Evolutionary conservation across 2,329 filamentous ascomycete species (phyloP).

Genomic region (Fusarium incarnatum): DNA sequence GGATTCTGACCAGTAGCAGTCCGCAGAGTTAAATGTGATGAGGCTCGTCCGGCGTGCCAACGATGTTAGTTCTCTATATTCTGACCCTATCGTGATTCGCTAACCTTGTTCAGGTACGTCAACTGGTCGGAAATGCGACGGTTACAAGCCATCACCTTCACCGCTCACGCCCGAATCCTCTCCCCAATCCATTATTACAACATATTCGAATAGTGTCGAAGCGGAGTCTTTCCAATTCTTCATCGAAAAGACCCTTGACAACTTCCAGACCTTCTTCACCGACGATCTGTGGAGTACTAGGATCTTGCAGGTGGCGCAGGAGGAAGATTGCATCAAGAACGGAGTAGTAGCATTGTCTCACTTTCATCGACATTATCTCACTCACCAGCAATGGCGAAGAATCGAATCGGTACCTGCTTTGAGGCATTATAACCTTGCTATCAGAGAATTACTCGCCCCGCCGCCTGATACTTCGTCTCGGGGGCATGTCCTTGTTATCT

Average conservation of each 20-base stretch:
- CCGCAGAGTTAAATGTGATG: slow-evolving; percentile 30
- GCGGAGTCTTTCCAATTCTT: slow-evolving; percentile 28
- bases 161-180: background rate
- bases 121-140: slow-evolving; percentile 28
- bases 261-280: slow-evolving; percentile 29
- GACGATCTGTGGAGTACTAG: slow-evolving; percentile 24
- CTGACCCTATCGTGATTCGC: background rate
- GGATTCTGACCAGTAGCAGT: background rate
- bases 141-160: background rate
- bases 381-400: background rate
- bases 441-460: background rate
- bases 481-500: slow-evolving; percentile 11
- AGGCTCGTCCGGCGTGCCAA: slow-evolving; percentile 9
- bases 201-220: background rate
- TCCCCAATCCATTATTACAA: background rate
- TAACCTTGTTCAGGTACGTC: slow-evolving; percentile 5
- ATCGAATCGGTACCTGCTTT: slow-evolving; percentile 4
- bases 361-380: slow-evolving; percentile 21
- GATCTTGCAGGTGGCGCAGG: slow-evolving; percentile 19
- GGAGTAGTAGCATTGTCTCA: slow-evolving; percentile 13
- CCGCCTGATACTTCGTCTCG: background rate
- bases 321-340: slow-evolving; percentile 10
- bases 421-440: slow-evolving; percentile 30
- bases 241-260: slow-evolving; percentile 21
- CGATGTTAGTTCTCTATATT: background rate